Evolutionary conservation across 2,329 filamentous ascomycete species (phyloP).

Genomic region (Pseudogymnoascus sp.): DNA sequence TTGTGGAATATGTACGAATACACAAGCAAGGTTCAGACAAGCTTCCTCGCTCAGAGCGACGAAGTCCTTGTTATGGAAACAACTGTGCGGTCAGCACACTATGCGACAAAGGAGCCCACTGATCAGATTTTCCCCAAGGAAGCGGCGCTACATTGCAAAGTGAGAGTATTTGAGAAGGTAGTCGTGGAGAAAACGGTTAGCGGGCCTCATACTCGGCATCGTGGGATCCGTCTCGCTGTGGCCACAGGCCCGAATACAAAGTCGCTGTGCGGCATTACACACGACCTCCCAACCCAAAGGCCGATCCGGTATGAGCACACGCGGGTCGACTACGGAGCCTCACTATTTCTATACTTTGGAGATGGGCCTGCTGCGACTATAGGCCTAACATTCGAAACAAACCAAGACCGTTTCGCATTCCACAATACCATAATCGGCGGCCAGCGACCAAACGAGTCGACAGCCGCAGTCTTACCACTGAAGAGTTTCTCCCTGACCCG

Average conservation of each 20-base stretch:
- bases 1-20: constrained; percentile 83
- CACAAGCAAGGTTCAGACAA: constrained; percentile 64
- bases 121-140: constrained; percentile 69
- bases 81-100: constrained; percentile 67
- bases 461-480: constrained; percentile 62
- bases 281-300: constrained; percentile 54
- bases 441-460: constrained; percentile 42
- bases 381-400: constrained; percentile 67
- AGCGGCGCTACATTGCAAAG: constrained; percentile 59
- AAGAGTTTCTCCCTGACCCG: constrained; percentile 56
- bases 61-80: constrained; percentile 64
- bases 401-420: constrained; percentile 61
- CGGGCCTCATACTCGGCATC: constrained; percentile 63
- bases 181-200: constrained; percentile 62
- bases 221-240: constrained; percentile 70
- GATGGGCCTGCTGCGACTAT: constrained; percentile 46
- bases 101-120: constrained; percentile 65
- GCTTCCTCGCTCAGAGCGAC: constrained; percentile 58
- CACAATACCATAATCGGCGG: constrained; percentile 65
- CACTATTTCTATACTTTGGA: constrained; percentile 50
- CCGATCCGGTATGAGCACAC: constrained; percentile 74
- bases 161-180: constrained; percentile 67
- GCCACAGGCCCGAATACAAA: constrained; percentile 71
- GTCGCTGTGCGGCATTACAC: constrained; percentile 67
- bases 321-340: constrained; percentile 60